Evolutionary conservation across 345 rosid genomes (phyloP), one percentile per base, ranked within the genome.

Genomic region (Firmiana major): DNA sequence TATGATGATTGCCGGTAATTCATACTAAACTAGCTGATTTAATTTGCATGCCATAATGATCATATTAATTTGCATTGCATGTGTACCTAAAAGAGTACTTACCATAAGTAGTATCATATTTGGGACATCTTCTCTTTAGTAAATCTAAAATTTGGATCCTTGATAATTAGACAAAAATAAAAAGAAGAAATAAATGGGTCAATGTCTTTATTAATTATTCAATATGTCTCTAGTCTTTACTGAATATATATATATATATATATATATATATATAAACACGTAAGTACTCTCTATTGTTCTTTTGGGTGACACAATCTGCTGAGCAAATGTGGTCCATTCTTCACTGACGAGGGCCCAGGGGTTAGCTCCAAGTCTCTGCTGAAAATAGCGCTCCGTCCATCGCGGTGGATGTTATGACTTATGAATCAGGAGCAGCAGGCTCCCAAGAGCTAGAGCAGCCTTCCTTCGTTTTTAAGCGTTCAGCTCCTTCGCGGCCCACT

Each of bases 391-490:
- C 71, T 4, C 71, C 51, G 51, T 66, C 71, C 71, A 66, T 66
- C 53, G 53, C 71, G 54, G 72, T 43, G 3, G 53, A 36, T n/a
- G n/a, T n/a, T n/a, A 67, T 68, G 55, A 31, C 34, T 43, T 13
- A 68, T 6, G 12, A 46, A 31, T 28, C 43, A 28, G 26, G 15
- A 28, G 31, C 58, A 15, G 26, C 45, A 70, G 43, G 74, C 60
- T 51, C 74, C 28, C 74, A 49, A 28, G 24, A 38, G 24, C 9
- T 31, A 10, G 2, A 58, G 74, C 74, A 71, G 60, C 34, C 60
- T 49, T 16, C 55, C 60, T 71, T 71, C 5, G 59, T 31, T 71
- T 71, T 71, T 26, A 71, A 70, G 74, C 59, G 42, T 48, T 48
- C 74, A 28, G 59, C 59, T 48, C 59, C 58, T 26, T 48, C 26